Percentiles rank a stretch among this genome's conserved stretches.
Evolutionary conservation across 2,329 filamentous ascomycete species (phyloP).

Genomic region (Verticillium alfalfae): DNA sequence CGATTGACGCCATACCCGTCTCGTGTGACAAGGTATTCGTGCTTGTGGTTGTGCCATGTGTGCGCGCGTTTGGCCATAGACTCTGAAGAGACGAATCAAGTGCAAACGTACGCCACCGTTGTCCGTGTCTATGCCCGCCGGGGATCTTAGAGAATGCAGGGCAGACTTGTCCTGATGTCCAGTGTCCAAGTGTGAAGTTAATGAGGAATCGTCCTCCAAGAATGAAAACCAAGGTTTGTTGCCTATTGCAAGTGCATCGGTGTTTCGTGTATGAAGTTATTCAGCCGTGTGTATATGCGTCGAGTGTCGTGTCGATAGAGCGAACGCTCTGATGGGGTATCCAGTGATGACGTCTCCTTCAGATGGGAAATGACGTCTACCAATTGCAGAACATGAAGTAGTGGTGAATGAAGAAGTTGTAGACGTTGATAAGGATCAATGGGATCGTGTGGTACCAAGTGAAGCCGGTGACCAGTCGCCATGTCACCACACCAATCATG

Average conservation of each 20-base stretch:
- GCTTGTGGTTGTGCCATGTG: background rate
- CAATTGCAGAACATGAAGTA: constrained; percentile 29
- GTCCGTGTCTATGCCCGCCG: background rate
- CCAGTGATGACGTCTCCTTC: background rate
- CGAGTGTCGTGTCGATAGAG: background rate
- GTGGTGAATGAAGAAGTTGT: constrained; percentile 32
- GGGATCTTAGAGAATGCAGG: background rate
- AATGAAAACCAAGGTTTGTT: background rate
- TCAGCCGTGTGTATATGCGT: background rate
- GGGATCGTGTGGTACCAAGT: constrained; percentile 33
- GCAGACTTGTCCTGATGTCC: background rate
- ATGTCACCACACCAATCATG: constrained; percentile 26
- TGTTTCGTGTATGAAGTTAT: background rate
- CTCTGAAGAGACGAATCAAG: background rate
- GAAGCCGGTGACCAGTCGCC: constrained; percentile 24
- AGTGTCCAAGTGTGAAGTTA: background rate
- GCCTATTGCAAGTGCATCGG: background rate
- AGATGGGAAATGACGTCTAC: constrained; percentile 6
- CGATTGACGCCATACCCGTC: background rate
- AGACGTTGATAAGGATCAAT: constrained; percentile 27
- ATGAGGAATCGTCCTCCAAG: background rate
- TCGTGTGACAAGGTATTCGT: background rate
- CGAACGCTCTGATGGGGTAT: background rate
- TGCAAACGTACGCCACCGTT: background rate
- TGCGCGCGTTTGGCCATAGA: background rate